Evolutionary conservation across 208 protist species (phyloP).

Genomic region (Trypanosoma brucei): DNA sequence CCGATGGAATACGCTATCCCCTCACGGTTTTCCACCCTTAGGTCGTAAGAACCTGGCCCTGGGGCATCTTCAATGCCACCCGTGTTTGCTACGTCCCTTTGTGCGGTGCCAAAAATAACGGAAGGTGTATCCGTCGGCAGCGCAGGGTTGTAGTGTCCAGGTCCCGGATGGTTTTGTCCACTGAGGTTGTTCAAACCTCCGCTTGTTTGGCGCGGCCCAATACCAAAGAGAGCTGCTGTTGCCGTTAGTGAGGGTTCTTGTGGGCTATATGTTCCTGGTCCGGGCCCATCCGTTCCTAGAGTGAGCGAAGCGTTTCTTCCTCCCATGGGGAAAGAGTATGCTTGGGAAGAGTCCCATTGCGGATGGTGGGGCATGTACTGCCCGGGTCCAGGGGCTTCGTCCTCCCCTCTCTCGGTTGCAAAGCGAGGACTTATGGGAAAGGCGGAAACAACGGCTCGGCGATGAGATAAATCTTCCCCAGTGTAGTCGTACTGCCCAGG

Average conservation of each 20-base stretch:
- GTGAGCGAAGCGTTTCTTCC: neutral
- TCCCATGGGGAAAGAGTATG: conserved; percentile 20
- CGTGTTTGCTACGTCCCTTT: neutral
- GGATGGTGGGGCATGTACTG: conserved; percentile 24
- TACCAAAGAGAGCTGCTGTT: conserved; percentile 7
- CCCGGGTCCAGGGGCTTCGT: conserved; percentile 15
- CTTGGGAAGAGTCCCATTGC: conserved; percentile 17
- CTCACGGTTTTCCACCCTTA: neutral
- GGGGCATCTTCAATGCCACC: conserved; percentile 7
- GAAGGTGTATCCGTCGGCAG: conserved; percentile 1
- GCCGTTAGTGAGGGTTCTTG: neutral
- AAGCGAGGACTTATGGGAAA: conserved; percentile 20
- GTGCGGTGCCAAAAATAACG: conserved; percentile 18
- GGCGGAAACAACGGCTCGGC: conserved; percentile 3
- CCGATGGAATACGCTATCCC: conserved; percentile 12
- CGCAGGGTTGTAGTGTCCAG: conserved; percentile 15
- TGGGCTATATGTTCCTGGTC: conserved; percentile 20
- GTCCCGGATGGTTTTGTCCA: conserved; percentile 6
- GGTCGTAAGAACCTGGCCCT: conserved; percentile 32
- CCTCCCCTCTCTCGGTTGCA: conserved; percentile 1
- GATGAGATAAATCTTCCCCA: neutral
- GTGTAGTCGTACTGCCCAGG: conserved; percentile 22
- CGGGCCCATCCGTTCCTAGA: conserved; percentile 9
- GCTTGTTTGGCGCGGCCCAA: conserved; percentile 2
- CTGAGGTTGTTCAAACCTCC: neutral